Evolutionary conservation across 208 protist species (phyloP).

Genomic region (Trypanosoma lewisi): DNA sequence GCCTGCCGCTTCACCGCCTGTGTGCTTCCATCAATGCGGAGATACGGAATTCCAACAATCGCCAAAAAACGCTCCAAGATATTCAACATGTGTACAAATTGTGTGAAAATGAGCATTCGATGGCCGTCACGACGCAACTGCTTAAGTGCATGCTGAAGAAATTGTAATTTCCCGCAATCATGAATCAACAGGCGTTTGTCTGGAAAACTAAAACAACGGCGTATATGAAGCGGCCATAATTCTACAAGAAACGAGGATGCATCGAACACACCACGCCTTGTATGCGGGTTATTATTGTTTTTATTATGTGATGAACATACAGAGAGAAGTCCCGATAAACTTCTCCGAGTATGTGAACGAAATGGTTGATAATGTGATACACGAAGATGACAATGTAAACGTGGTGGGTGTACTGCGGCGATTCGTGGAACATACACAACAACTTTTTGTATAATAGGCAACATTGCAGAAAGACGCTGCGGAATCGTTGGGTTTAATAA

Average conservation of each 20-base stretch:
- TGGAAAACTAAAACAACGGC: constrained; percentile 90
- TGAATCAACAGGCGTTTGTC: constrained; percentile 95
- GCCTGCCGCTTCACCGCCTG: constrained; percentile 86
- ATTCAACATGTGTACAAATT: constrained; percentile 98
- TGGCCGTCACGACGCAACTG: constrained; percentile 83
- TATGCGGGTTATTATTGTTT: too few species aligned
- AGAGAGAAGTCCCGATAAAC: constrained; percentile 42
- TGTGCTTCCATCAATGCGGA: constrained; percentile 95
- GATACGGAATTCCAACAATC: constrained; percentile 89
- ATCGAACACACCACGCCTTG: constrained; percentile 41
- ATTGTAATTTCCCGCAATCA: constrained; percentile 97
- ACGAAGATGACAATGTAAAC: constrained; percentile 46
- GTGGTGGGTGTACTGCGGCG: constrained; percentile 32
- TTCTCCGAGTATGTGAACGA: constrained; percentile 21
- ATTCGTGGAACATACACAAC: constrained; percentile 62
- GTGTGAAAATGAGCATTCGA: constrained; percentile 98
- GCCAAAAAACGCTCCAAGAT: constrained; percentile 96
- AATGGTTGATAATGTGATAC: constrained; percentile 33
- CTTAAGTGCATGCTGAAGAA: constrained; percentile 79
- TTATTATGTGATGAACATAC: constrained; percentile 1
- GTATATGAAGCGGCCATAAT: constrained; percentile 72
- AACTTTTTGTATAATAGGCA: constrained; percentile 48
- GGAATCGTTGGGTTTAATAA: constrained; percentile 51
- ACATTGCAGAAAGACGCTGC: constrained; percentile 29
- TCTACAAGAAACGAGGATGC: constrained; percentile 50